Conservation (phyloP, 306 rosid genomes). For the Dalbergia oliveri region DNA sequence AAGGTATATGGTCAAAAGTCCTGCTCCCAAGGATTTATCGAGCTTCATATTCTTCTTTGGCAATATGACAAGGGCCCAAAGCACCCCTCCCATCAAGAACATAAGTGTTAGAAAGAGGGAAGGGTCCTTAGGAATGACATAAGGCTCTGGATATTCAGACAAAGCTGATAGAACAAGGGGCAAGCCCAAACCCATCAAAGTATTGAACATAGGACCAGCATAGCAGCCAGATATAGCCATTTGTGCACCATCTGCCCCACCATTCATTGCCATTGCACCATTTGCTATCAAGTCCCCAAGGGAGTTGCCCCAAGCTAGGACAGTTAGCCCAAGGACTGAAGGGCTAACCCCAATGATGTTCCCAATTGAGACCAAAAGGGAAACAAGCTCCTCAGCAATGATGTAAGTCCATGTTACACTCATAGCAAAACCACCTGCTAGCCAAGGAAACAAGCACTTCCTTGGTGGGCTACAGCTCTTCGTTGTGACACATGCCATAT, state of each 20-base stretch:
- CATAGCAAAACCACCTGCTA: conserved; percentile 76
- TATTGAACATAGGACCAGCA: conserved; percentile 85
- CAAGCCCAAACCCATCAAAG: conserved; percentile 75
- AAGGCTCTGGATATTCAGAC: conserved; percentile 58
- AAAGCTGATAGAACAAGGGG: conserved; percentile 65
- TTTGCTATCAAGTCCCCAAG: conserved; percentile 78
- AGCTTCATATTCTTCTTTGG: conserved; percentile 69
- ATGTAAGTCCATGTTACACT: conserved; percentile 86
- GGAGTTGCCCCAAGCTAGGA: conserved; percentile 68
- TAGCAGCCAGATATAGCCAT: conserved; percentile 84
- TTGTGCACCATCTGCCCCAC: conserved; percentile 79
- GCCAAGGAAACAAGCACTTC: conserved; percentile 69
- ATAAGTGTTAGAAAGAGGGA: conserved; percentile 60
- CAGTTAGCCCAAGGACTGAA: conserved; percentile 54
- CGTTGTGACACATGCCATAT: conserved; percentile 60
- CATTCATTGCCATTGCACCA: conserved; percentile 72
- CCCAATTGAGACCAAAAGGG: conserved; percentile 65
- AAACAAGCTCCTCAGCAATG: conserved; percentile 73
- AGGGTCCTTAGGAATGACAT: conserved; percentile 57
- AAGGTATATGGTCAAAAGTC: conserved; percentile 65
- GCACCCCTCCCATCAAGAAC: conserved; percentile 67
- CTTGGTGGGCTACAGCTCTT: conserved; percentile 68
- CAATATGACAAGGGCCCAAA: conserved; percentile 81
- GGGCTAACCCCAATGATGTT: conserved; percentile 54
- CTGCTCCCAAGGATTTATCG: conserved; percentile 69